Evolutionary conservation across 768 basidiomycete species (phyloP).

Genomic region (Collybiopsis luxurians): DNA sequence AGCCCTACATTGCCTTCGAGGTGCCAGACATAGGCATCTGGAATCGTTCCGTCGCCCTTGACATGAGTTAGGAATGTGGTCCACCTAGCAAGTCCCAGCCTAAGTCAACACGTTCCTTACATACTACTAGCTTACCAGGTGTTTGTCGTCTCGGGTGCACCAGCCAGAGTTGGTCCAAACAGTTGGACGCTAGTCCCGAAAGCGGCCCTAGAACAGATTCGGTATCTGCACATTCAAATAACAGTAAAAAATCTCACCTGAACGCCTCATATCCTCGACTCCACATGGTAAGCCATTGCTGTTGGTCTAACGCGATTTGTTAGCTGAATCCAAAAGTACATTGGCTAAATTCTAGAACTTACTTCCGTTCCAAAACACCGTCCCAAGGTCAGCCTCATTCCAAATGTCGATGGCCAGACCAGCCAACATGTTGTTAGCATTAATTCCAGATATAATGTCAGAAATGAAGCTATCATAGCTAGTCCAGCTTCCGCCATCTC

Average conservation of each 20-base stretch:
- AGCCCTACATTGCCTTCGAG: conserved; percentile 16
- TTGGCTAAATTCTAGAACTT: neutral
- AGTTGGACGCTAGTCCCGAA: conserved; percentile 15
- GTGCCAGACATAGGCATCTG: conserved; percentile 19
- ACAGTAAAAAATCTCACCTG: no score
- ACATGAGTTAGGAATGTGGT: conserved; percentile 16
- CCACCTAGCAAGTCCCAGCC: conserved; percentile 9
- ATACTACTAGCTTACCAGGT: conserved; percentile 4
- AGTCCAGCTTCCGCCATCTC: conserved; percentile 6
- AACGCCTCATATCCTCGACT: conserved; percentile 14
- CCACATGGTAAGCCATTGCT: conserved; percentile 17
- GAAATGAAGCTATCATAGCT: conserved; percentile 17
- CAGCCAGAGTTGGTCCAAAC: conserved; percentile 13
- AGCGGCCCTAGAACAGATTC: conserved; percentile 7
- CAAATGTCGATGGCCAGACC: conserved; percentile 18
- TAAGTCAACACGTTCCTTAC: neutral
- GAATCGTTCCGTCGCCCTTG: conserved; percentile 13
- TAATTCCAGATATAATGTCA: conserved; percentile 16
- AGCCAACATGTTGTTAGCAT: conserved; percentile 17
- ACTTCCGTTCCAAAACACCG: conserved; percentile 16
- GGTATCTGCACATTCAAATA: no score
- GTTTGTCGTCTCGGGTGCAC: conserved; percentile 10
- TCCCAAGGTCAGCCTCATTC: conserved; percentile 18
- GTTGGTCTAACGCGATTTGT: conserved; percentile 1
- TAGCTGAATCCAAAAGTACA: neutral